Evolutionary conservation across 2,329 filamentous ascomycete genomes (phyloP).

Genomic region (Chrysosphaeria jannelii): DNA sequence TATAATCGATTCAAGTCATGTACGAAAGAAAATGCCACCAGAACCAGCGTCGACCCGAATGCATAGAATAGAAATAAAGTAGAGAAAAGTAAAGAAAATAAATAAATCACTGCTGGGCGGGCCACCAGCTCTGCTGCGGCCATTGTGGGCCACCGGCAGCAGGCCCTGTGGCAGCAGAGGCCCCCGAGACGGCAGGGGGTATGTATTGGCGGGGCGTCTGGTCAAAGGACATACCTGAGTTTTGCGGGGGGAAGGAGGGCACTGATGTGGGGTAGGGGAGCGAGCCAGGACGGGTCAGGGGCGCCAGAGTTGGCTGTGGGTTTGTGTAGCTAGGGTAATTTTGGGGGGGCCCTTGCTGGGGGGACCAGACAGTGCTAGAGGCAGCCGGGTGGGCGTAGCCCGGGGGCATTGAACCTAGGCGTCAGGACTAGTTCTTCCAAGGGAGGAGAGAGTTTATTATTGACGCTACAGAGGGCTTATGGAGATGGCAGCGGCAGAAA

Average conservation of each 20-base stretch:
- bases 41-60: not conserved
- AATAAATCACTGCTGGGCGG: conserved; percentile 19
- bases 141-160: conserved; percentile 26
- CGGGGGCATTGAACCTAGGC: conserved; percentile 38
- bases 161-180: conserved; percentile 10
- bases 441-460: conserved; percentile 41
- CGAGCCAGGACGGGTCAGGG: conserved; percentile 27
- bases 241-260: conserved; percentile 8
- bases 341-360: conserved; percentile 27
- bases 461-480: conserved; percentile 34
- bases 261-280: conserved; percentile 10
- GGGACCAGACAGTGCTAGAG: conserved; percentile 24
- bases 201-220: conserved; percentile 36
- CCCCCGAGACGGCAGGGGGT: conserved; percentile 21
- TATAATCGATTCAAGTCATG: too few species aligned
- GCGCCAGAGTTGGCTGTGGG: conserved; percentile 31
- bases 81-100: not conserved
- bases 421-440: too few species aligned
- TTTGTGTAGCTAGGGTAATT: conserved; percentile 21
- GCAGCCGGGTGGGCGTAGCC: conserved; percentile 22
- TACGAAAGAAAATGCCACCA: not conserved
- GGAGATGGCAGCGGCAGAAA: conserved; percentile 25
- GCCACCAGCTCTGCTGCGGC: conserved; percentile 26
- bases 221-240: conserved; percentile 28
- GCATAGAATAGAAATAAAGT: not conserved